Base-by-base conservation (phyloP, 148 eudicot genomes). In the Amaranthus hypochondriacus region DNA sequence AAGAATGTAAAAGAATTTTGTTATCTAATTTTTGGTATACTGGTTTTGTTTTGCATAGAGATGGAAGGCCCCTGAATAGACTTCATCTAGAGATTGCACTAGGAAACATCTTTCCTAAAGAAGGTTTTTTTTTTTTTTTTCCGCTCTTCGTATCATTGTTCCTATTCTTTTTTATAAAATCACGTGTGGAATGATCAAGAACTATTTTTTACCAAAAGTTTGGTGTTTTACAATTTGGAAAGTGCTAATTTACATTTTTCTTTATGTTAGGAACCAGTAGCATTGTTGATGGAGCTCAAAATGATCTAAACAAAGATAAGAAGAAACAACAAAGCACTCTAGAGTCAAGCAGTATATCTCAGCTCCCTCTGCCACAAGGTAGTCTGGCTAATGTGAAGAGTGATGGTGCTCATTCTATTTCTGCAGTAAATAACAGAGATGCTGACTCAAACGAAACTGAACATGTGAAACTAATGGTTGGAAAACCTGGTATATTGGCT, bases 71-170 rank as follows among this genome's bases (percentile, higher is more conserved):
- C 87, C 99, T 97, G 7, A 92, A 95, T 73, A 84, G 82, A 71
- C 79, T 86, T 77, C 96, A 95, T 84, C 96, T 95, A 75, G 97
- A 95, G 71, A 86, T 89, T 82, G 99, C 99, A 51, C 92, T 95
- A 72, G 97, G 97, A 74, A 87, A 85, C 75, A 80, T 81, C 48
- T 78, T 78, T 53, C 67, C 85, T 1, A 89, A 83, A 81, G 94
- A 92, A 85, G 99, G 96, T 92, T 79, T 42, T 51, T 71, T 62
- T 18, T 18, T 5, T 69, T 71, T 53, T 68, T 51, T n/a, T 66
- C 48, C 50, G 59, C 10, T 63, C 39, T 28, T 28, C 0, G 14
- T 47, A 11, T 9, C 39, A 28, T 28, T 28, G 39, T 28, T 28
- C 39, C 39, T 28, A 28, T 28, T 28, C 4, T 7, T 66, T 18